Evolutionary conservation across 2,329 filamentous ascomycete species (phyloP), one percentile per base, ranked within the genome.

Genomic region (Alternaria atra): DNA sequence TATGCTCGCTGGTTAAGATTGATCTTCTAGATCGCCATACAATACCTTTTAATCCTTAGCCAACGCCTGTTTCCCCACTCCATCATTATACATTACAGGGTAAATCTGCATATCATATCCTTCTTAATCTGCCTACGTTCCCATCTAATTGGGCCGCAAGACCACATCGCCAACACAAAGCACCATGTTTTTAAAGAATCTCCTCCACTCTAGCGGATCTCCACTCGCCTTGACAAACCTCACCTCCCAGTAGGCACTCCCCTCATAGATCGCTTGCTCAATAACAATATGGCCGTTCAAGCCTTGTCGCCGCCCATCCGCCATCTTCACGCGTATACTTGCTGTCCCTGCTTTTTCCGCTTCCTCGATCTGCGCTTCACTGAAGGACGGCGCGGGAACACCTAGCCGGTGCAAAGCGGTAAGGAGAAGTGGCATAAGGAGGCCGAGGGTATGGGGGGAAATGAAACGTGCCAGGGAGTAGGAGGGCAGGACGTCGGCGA

Each of bases 121-220:
- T 23, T 32, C 42, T n/a, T 12, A 5, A 32, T 8, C 15, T 5
- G 8, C 35, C 32, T 15, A n/a, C 23, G 15, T 15, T 2, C 13
- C 12, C 9, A 37, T 29, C 62, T 64, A 76, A 56, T 62, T 65
- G 34, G 77, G 76, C 63, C 76, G 76, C 64, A 81, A 91, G 44
- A 98, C 90, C 8, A 89, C 93, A 75, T 97, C 93, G 74, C 92
- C 92, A 80, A 94, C 96, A 61, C 94, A 83, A 65, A 96, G 84
- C 30, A 92, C 92, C n/a, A 97, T 87, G 79, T 93, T 94, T 81
- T 99, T 99, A 84, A 99, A 99, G 77, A 99, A 93, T 34, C 95
- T 85, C 62, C 95, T 87, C 95, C 96, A 99, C 82, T 98, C 94
- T 51, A 99, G 81, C 5, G 95, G 95, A 82, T 99, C 95, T 6